Evolutionary conservation across 495 filamentous ascomycete genomes (phyloP).

Genomic region (Podospora sp.): DNA sequence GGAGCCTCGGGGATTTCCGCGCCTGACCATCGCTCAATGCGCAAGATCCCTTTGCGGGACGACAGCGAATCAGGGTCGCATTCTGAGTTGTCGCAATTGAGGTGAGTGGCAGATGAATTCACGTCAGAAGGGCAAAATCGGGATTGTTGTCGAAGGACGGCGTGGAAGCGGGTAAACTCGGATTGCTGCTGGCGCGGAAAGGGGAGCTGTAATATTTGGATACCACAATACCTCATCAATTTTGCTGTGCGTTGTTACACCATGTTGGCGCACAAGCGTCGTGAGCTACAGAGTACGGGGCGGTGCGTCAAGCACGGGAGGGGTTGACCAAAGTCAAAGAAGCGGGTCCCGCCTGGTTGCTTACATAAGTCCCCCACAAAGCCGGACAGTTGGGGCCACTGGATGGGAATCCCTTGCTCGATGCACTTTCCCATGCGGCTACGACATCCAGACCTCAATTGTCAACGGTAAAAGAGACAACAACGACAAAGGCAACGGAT

Average conservation of each 20-base stretch:
- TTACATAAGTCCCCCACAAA: not conserved
- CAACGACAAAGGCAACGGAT: not conserved
- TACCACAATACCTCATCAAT: too few species aligned
- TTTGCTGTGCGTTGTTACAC: too few species aligned
- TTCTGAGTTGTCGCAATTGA: not conserved
- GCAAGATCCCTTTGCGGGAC: not conserved
- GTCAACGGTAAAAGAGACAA: not conserved
- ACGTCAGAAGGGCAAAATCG: not conserved
- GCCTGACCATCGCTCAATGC: too few species aligned
- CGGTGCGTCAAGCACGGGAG: too few species aligned
- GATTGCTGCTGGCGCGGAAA: not conserved
- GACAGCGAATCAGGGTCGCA: not conserved
- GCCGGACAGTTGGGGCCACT: not conserved
- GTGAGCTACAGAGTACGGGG: too few species aligned
- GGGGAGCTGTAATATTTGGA: not conserved
- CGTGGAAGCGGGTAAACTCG: not conserved
- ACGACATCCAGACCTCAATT: not conserved
- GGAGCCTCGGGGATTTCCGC: not conserved
- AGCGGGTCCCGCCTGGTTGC: not conserved
- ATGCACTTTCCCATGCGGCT: not conserved
- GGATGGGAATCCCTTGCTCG: not conserved
- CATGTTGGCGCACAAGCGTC: too few species aligned
- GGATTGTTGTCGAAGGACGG: not conserved
- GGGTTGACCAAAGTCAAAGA: too few species aligned
- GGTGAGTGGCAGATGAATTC: not conserved